Evolutionary conservation across 2,329 filamentous ascomycete genomes (phyloP), one percentile per base, ranked within the genome.

Genomic region (Sarocladium oryzae): DNA sequence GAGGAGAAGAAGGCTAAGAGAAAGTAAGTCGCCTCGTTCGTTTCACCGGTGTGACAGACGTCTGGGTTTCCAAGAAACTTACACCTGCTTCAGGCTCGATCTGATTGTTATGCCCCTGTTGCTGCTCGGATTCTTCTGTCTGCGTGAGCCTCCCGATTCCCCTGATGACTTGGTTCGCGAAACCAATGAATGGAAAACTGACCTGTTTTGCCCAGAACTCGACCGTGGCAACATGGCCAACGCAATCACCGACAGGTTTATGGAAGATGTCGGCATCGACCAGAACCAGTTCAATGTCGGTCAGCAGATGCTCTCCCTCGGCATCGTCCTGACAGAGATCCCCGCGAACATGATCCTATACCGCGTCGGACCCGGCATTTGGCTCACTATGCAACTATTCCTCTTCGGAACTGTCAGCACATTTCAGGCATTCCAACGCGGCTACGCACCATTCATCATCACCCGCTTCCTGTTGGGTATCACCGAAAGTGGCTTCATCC

Each of bases 401-500:
- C 66, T 76, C 36, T 81, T 73, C 52, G 77, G 77, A 4, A 65
- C 71, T 16, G 75, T 81, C 49, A 73, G 70, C 21, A 77, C 74
- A 1, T 78, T 80, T 57, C 78, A 81, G 57, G 70, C 74, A 3
- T 81, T 78, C 57, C 68, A 75, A 49, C 66, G 64, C 26, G 70
- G 65, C 33, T 75, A 76, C 38, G 67, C 65, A 2, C 68, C 69
- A 2, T 80, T 73, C 56, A 63, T 81, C 24, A 69, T 66, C 0
- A 76, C 75, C 0, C 68, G 78, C 0, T 69, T 81, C 50, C 61
- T 81, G 1, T 69, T 81, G 1, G 77, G 77, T 2, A 63, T 80
- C 11, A 72, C 70, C 2, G 78, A 81, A 58, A 73, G 73, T 1
- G 77, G 77, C 1, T 81, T 77, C 55, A 79, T 81, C 51, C 77